A percentile compares a stretch with the other conserved stretches of the same genome.
These are phyloP conservation scores for Verticillium isaacii DNA, from an alignment of 2,329 filamentous ascomycete genomes.

Conservation along the genomic window DNA sequence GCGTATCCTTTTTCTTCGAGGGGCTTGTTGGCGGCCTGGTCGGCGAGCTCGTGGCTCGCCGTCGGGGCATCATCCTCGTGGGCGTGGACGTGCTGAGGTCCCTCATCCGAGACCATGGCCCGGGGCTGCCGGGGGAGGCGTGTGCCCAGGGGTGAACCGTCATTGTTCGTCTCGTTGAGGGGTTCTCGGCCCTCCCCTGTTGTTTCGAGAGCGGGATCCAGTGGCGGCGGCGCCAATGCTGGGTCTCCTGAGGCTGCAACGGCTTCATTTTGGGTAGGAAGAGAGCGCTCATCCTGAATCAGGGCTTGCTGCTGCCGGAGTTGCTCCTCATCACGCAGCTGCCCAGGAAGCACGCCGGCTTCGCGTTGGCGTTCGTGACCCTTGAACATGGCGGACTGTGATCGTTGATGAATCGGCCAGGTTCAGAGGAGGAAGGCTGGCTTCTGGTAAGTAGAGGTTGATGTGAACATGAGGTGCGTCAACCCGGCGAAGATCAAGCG, in stretches of 20 bases:
- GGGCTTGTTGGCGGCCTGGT: conserved; percentile 18
- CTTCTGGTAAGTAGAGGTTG: not conserved
- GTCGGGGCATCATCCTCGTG: conserved; percentile 24
- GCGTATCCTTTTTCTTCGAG: conserved; percentile 37
- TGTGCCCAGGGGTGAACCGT: not conserved
- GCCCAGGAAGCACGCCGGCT: not conserved
- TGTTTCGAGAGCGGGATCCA: not conserved
- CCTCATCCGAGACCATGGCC: conserved; percentile 6
- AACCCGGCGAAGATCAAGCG: not conserved
- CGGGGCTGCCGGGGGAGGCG: not conserved
- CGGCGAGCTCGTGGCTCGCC: conserved; percentile 29
- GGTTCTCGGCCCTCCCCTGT: not conserved
- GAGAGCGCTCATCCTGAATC: not conserved
- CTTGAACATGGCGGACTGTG: conserved; percentile 7
- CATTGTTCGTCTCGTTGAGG: not conserved
- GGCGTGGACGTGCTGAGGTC: conserved; percentile 23
- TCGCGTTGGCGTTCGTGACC: not conserved
- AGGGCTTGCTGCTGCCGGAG: not conserved
- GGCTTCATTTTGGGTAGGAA: not conserved
- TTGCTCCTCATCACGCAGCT: not conserved
- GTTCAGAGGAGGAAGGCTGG: no score
- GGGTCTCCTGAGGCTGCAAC: not conserved
- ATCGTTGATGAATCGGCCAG: no score
- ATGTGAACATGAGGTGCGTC: not conserved
- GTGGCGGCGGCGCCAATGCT: not conserved